Evolutionary conservation across 2,329 filamentous ascomycete species (phyloP).

Genomic region (Ophiosphaerella narmari): DNA sequence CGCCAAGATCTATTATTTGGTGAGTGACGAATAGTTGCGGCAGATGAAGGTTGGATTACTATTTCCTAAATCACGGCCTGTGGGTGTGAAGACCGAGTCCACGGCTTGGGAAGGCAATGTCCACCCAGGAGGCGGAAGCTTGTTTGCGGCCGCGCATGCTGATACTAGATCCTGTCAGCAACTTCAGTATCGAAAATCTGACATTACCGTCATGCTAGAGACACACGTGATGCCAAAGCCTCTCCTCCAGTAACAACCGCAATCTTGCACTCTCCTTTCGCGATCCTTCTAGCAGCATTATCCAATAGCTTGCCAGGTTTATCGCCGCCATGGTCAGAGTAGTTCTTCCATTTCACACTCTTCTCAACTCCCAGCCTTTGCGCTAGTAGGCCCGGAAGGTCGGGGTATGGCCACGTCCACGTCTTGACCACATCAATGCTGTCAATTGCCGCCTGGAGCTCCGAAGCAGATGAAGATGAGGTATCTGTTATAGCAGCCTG

Average conservation of each 20-base stretch:
- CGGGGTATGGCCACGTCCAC: slow-evolving; percentile 69
- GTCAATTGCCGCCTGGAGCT: slow-evolving; percentile 57
- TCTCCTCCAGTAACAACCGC: slow-evolving; percentile 68
- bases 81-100: slow-evolving; percentile 56
- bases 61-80: slow-evolving; percentile 51
- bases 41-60: slow-evolving; percentile 41
- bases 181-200: not conserved
- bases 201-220: not conserved
- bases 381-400: slow-evolving; percentile 61
- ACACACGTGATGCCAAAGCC: slow-evolving; percentile 63
- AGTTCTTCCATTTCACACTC: slow-evolving; percentile 51
- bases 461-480: slow-evolving; percentile 32
- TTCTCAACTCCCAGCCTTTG: slow-evolving; percentile 55
- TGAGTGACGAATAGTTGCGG: slow-evolving; percentile 17
- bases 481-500: slow-evolving; percentile 58
- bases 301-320: slow-evolving; percentile 67
- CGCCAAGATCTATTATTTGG: slow-evolving; percentile 55
- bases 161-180: slow-evolving; percentile 44
- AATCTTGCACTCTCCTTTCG: slow-evolving; percentile 58
- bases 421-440: slow-evolving; percentile 64
- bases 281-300: slow-evolving; percentile 63
- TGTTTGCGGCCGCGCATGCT: slow-evolving; percentile 57
- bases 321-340: slow-evolving; percentile 66
- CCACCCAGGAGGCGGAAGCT: slow-evolving; percentile 66
- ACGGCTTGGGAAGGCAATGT: slow-evolving; percentile 54